Evolutionary conservation across 345 rosid species (phyloP).

Genomic region (Kernera saxatilis): DNA sequence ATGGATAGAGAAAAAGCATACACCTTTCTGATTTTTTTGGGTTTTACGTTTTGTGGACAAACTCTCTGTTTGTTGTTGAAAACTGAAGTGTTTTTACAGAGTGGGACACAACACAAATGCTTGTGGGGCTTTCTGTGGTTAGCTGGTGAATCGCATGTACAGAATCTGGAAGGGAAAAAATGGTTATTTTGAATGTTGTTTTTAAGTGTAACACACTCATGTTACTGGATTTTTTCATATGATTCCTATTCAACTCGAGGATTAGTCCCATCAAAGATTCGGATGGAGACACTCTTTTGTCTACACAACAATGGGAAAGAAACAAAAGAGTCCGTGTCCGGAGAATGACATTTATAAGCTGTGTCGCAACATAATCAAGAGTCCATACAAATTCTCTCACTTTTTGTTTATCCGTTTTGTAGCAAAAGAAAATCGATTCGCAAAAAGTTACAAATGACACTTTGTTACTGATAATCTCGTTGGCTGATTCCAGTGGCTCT

Average conservation of each 20-base stretch:
- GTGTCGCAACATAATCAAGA: background rate
- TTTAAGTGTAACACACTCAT: background rate
- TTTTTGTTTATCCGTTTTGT: background rate
- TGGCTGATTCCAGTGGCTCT: background rate
- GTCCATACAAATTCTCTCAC: constrained; percentile 1
- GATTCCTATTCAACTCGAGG: background rate
- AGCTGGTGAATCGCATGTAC: background rate
- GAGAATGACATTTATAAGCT: background rate
- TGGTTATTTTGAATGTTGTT: background rate
- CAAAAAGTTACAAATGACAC: constrained; percentile 6
- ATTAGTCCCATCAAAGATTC: constrained; percentile 19
- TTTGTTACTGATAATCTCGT: background rate
- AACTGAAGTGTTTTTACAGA: background rate
- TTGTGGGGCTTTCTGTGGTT: background rate
- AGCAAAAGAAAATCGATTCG: background rate
- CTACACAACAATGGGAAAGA: background rate
- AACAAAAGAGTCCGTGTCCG: constrained; percentile 1
- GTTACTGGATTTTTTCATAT: background rate
- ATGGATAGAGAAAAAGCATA: constrained; percentile 10
- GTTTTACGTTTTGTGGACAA: background rate
- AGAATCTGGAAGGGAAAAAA: background rate
- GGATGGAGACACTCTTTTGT: background rate
- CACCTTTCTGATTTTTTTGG: background rate
- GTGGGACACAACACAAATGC: constrained; percentile 10
- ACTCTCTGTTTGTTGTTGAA: background rate